Base-by-base conservation (phyloP, 306 rosid species). In the Casuarina equisetifolia region DNA sequence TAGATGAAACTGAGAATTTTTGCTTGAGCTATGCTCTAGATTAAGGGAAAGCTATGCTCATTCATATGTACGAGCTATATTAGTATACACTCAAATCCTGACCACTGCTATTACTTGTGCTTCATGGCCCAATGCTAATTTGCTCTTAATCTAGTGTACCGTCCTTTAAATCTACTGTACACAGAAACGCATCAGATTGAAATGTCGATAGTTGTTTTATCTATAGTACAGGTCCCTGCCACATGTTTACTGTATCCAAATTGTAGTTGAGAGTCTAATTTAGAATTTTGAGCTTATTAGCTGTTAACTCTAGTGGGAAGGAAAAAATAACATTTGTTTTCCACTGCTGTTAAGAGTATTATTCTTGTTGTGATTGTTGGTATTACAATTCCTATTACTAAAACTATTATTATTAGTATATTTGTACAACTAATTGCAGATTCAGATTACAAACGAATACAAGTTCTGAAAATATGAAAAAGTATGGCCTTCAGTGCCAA, bases 81-180 rank as follows among this genome's bases (percentile, higher is more conserved):
- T 42, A 57, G 43, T 13, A 54, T 54, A 5, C 1, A 6, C n/a
- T n/a, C 6, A 1, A 54, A 32, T 32, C n/a, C 1, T 54, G 19
- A 54, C 3, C 61, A 54, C 19, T 54, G 61, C 32, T 17, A 54
- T 54, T 54, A 32, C 35, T 17, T 54, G 32, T 4, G 35, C 51
- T 55, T 55, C 64, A 39, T 19, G 49, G 44, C 20, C 63, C 38
- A n/a, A 71, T 74, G 55, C 62, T 42, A 70, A 4, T 57, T 50
- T 70, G 50, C 58, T 66, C 59, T 46, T 19, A 40, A 17, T 44
- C 39, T 35, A 42, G 13, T 42, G 73, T 58, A 53, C 4, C 16
- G 59, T 53, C n/a, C 25, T 53, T 53, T 13, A 17, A 17, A 54
- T 54, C 59, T 54, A 15, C 0, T 4, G 59, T 54, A n/a, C 59